Conservation (phyloP, 2,329 filamentous ascomycete genomes). For the Talaromyces verruculosus region DNA sequence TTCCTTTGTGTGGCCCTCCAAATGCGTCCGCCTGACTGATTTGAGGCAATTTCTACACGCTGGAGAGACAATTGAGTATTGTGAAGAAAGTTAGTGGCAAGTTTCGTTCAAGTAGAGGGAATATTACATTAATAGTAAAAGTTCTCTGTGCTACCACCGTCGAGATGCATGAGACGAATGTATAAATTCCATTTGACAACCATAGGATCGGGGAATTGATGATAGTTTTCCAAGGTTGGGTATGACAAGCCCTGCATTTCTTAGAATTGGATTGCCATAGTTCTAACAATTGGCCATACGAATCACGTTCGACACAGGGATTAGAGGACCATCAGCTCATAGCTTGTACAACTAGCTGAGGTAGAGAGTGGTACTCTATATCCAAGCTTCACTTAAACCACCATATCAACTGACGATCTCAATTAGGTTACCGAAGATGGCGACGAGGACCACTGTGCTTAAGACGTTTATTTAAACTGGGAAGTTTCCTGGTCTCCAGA, state of each 20-base stretch:
- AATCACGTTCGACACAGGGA: no score
- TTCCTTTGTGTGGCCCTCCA: not conserved
- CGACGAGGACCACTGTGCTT: not conserved
- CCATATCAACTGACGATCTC: not conserved
- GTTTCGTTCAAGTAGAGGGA: not conserved
- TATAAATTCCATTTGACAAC: not conserved
- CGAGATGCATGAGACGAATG: not conserved
- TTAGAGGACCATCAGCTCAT: no score
- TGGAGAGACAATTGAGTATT: not conserved
- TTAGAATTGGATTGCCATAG: not conserved
- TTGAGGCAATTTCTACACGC: not conserved
- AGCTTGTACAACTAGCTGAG: no score
- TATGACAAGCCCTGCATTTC: not conserved
- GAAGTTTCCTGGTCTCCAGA: not conserved
- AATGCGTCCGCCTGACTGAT: not conserved
- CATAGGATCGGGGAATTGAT: not conserved
- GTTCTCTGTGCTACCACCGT: not conserved
- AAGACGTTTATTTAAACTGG: slow-evolving; percentile 5
- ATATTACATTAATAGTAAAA: no score
- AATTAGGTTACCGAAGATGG: not conserved
- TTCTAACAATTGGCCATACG: no score
- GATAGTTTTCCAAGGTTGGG: not conserved
- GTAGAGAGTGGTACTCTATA: no score
- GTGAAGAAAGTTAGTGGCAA: not conserved
- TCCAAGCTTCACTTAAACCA: no score